Evolutionary conservation across 805 yeast genomes (phyloP).

Genomic region (Novakomyces olei): DNA sequence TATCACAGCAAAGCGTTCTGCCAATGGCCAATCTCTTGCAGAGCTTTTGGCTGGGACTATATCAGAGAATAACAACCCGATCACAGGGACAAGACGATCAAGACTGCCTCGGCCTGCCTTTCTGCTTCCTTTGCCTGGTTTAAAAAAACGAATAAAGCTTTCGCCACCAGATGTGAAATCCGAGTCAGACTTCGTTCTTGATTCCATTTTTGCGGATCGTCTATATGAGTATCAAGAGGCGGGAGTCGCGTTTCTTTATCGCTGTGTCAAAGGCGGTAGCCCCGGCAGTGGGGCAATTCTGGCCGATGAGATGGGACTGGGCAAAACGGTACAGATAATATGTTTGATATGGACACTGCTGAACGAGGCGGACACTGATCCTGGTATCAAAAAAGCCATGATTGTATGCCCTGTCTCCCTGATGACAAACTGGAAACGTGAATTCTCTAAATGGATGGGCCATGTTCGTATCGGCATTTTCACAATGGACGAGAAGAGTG

Average conservation of each 20-base stretch:
- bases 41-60: too few relatives aligned
- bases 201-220: constrained; percentile 13
- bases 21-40: too few relatives aligned
- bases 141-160: too few relatives aligned
- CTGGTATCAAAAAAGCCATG: constrained; percentile 33
- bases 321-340: constrained; percentile 73
- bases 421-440: constrained; percentile 68
- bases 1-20: too few relatives aligned
- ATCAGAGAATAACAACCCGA: too few relatives aligned
- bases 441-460: constrained; percentile 77
- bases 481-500: constrained; percentile 33
- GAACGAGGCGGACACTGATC: constrained; percentile 29
- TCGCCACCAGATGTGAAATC: too few relatives aligned
- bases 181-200: constrained; percentile 23
- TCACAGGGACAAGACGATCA: too few relatives aligned
- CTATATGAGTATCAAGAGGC: constrained; percentile 74
- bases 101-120: too few relatives aligned
- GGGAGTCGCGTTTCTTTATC: constrained; percentile 63
- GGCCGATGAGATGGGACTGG: constrained; percentile 96
- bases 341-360: constrained; percentile 64
- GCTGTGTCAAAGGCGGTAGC: constrained; percentile 36
- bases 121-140: too few relatives aligned
- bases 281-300: constrained; percentile 49
- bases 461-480: constrained; percentile 41
- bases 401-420: constrained; percentile 85